Percentiles rank a stretch among this genome's conserved stretches.
Conservation (phyloP, 139 green algal genomes). For the Closterium sp. region DNA sequence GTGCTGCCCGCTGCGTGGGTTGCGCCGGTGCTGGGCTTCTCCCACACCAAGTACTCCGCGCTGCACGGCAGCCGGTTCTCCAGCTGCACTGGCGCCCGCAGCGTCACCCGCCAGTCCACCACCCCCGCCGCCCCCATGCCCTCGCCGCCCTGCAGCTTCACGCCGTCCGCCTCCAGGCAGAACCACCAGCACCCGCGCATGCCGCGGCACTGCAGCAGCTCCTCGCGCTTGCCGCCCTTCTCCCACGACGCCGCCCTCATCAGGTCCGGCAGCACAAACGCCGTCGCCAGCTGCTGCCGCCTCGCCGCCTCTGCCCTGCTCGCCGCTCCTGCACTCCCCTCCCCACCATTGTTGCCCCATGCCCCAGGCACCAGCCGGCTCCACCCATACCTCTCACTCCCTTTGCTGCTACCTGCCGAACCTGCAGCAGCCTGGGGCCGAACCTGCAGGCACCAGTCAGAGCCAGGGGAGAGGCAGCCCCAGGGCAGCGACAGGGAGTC, state of each 20-base stretch:
- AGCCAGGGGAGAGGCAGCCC: slow-evolving; percentile 26
- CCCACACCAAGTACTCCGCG: slow-evolving; percentile 52
- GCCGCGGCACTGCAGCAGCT: slow-evolving; percentile 28
- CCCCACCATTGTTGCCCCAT: neutral
- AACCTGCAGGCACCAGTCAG: slow-evolving; percentile 41
- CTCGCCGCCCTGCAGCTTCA: slow-evolving; percentile 41
- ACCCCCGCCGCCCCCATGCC: neutral
- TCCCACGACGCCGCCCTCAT: neutral
- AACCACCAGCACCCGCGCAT: slow-evolving; percentile 59
- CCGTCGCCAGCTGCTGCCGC: neutral
- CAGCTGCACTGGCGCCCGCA: slow-evolving; percentile 69
- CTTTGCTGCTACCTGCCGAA: neutral
- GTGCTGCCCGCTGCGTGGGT: neutral
- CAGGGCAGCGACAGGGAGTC: slow-evolving; percentile 21
- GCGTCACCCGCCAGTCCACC: slow-evolving; percentile 72
- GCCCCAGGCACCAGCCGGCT: neutral
- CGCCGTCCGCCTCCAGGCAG: slow-evolving; percentile 65
- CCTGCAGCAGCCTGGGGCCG: slow-evolving; percentile 4
- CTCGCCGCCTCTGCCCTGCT: neutral
- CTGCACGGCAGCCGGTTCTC: slow-evolving; percentile 76
- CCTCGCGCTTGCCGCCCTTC: slow-evolving; percentile 15
- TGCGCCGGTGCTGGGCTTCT: neutral
- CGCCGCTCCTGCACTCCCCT: neutral
- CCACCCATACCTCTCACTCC: neutral
- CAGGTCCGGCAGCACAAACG: slow-evolving; percentile 6